Conservation (phyloP, 2,329 filamentous ascomycete genomes). For the Talaromyces sp. region DNA sequence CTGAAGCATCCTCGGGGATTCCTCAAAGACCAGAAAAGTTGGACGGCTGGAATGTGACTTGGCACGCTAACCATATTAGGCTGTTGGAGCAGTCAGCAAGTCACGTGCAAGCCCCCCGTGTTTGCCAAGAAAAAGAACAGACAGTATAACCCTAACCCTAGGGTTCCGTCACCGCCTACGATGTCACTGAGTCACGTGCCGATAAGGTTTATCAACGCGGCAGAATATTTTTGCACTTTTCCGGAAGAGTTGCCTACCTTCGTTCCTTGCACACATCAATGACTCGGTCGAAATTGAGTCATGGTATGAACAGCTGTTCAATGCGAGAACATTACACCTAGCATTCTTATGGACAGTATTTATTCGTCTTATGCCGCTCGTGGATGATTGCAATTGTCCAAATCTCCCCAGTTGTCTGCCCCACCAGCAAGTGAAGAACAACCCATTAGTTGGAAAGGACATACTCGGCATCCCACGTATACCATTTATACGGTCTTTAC, state of each 20-base stretch:
- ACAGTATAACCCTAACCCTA: not conserved
- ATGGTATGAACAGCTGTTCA: not conserved
- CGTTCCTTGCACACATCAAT: not conserved
- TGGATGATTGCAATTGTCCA: not conserved
- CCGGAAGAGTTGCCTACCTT: not conserved
- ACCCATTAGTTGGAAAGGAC: not conserved
- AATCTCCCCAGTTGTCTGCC: not conserved
- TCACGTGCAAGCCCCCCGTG: not conserved
- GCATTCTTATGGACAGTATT: not conserved
- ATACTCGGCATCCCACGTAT: not conserved
- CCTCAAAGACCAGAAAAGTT: too few relatives aligned
- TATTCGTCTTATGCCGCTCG: not conserved
- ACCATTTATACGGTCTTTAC: not conserved
- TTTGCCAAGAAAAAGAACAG: not conserved
- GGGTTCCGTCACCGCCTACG: not conserved
- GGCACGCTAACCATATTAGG: not conserved
- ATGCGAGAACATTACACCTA: not conserved
- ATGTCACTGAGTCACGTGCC: not conserved
- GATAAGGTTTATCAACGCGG: conserved; percentile 5
- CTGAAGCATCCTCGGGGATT: not conserved
- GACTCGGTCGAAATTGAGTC: not conserved
- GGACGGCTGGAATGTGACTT: not conserved
- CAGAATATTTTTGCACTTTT: conserved; percentile 7
- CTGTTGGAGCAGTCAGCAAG: not conserved
- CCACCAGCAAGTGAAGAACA: not conserved